Evolutionary conservation across 2,329 filamentous ascomycete species (phyloP), one percentile per base, ranked within the genome.

Genomic region (Pseudocercospora macadamiae): DNA sequence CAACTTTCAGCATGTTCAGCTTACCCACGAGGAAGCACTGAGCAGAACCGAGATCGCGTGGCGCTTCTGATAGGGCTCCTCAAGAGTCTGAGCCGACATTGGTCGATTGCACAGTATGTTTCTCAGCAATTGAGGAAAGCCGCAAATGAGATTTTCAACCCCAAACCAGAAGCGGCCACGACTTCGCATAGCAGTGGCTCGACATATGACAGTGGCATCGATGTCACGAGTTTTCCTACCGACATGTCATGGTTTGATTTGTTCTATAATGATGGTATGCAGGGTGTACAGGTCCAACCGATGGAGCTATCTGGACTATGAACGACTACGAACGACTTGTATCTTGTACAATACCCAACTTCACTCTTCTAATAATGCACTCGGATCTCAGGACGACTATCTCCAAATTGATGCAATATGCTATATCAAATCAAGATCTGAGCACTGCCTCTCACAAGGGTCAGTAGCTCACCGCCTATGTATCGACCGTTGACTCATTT

Each of bases 1-100:
- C 90, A 95, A 68, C 81, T 96, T 21, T 90, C 88, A 55, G 90
- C 89, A 63, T 96, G 91, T 85, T 86, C 84, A 80, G 67, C 78
- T 71, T 57, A 76, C 73, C 12, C 75, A 65, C 61, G 82, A 86
- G 66, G 86, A 87, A 69, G 86, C 86, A 62, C 85, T 85, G 67
- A 80, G 89, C 64, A 88, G 87, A 63, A 89, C 91, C 75, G 87
- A 86, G 66, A 89, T 42, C 62, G 70, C 10, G 66, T 96, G 54
- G 85, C 88, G 0, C 83, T 96, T 12, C 92, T 91, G 62, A 91
- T 89, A 57, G 90, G 89, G 14, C 88, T 89, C 0, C 81, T 95
- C 37, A 87, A 88, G 67, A 70, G 85, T 36, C 79, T 93, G 6
- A 86, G 85, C 37, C 77, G 79, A 14, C 86, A 90, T 2, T 95